Conservation (phyloP, 176 grass and related monocot genomes). For the Metroxylon sagu region DNA sequence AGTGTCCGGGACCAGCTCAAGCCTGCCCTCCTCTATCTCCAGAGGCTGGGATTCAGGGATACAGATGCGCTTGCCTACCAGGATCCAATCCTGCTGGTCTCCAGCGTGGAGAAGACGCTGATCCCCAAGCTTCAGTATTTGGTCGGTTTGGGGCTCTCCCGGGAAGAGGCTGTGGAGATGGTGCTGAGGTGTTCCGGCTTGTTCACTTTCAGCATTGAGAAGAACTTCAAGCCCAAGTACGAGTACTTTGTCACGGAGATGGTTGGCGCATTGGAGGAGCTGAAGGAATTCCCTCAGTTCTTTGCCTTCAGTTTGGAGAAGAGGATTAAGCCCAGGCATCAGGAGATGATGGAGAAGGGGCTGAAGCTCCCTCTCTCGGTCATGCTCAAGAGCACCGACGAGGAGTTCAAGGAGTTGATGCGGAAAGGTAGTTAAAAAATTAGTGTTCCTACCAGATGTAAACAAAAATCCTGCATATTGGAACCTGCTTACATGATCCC, state of each 20-base stretch:
- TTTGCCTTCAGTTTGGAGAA: conserved; percentile 74
- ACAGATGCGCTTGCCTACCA: conserved; percentile 27
- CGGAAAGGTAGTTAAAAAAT: background rate
- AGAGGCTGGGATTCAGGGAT: conserved; percentile 25
- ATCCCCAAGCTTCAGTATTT: conserved; percentile 61
- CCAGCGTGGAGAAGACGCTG: conserved; percentile 59
- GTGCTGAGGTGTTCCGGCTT: conserved; percentile 46
- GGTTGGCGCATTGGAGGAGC: conserved; percentile 25
- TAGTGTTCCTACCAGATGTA: too few species aligned
- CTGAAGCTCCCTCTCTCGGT: conserved; percentile 31
- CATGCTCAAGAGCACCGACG: conserved; percentile 66
- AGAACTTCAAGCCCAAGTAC: conserved; percentile 59
- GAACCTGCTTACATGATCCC: too few species aligned
- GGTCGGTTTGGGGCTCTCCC: conserved; percentile 20
- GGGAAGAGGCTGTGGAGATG: conserved; percentile 33
- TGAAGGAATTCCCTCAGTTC: conserved; percentile 65
- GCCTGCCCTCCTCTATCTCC: conserved; percentile 51
- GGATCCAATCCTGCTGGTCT: conserved; percentile 48
- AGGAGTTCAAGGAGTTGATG: conserved; percentile 34
- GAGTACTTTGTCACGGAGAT: conserved; percentile 41
- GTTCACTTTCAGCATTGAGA: conserved; percentile 61
- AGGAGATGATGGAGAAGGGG: conserved; percentile 21
- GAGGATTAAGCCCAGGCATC: conserved; percentile 49
- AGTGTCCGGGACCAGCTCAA: conserved; percentile 40
- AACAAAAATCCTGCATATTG: too few species aligned